Base-by-base conservation (phyloP, 163 green algal species). In the Prototheca stagnorum region DNA sequence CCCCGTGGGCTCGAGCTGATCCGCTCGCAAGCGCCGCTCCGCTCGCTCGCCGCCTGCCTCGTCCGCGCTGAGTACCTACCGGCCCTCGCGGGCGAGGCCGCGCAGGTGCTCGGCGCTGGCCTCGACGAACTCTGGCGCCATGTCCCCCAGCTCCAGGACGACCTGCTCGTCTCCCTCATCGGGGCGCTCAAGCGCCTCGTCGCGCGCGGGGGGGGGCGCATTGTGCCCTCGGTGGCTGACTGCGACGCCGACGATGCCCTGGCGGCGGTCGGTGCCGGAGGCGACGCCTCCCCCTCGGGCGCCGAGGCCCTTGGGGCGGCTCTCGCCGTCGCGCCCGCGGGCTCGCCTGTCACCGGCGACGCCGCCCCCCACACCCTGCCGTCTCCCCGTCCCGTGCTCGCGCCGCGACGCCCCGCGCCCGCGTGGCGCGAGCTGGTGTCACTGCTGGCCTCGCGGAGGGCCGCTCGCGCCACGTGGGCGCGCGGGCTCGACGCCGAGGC, bases 51-150 rank as follows among this genome's bases (percentile, higher is more conserved):
- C 3, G 59, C 68, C 33, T 74, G 90, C 21, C 84, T 92, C 68
- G 86, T 78, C 12, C 60, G 54, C 14, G 59, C 53, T n/a, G 40
- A 62, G 14, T 83, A 83, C 51, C 43, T 78, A 20, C 56, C 59
- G 25, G 73, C 75, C 16, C 60, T 95, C 16, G 61, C 68, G 42
- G 72, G 77, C 43, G 59, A 72, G 53, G 23, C 11, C 2, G 65
- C 81, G 1, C 64, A 57, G n/a, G 60, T 86, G 6, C 55, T 96
- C 8, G 87, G 87, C 1, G 56, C 70, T 2, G 69, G 77, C 11
- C 50, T 95, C 35, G 86, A 96, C 56, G 87, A 96, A 70, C 66
- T 95, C 35, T 67, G 95, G 54, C 65, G 86, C 25, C 85, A 93
- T 58, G 77, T 86, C n/a, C 72, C 74, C 3, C 51, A 50, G 2